Evolutionary conservation across 2,329 filamentous ascomycete genomes (phyloP).

Genomic region (Onygenales sp.): DNA sequence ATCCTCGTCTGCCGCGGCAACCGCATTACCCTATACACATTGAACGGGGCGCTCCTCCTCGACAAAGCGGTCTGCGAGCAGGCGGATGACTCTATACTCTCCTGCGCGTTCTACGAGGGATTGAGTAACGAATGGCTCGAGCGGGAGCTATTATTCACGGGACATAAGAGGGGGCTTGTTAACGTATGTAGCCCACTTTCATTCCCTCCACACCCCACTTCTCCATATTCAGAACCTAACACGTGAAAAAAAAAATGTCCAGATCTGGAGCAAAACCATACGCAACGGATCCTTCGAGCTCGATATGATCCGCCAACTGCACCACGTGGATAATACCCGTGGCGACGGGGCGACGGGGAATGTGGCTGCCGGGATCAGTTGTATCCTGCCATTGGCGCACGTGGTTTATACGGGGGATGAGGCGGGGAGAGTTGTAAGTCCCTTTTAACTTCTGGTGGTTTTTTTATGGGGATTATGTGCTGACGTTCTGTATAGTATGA

Average conservation of each 20-base stretch:
- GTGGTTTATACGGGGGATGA: conserved; percentile 92
- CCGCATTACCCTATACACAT: conserved; percentile 67
- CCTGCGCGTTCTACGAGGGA: conserved; percentile 89
- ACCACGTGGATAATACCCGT: conserved; percentile 63
- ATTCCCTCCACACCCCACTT: background rate
- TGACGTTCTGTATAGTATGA: conserved; percentile 36
- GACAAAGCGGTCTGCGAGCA: conserved; percentile 69
- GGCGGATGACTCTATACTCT: conserved; percentile 65
- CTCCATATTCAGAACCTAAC: background rate
- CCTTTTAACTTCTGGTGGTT: background rate
- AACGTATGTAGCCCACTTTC: conserved; percentile 42
- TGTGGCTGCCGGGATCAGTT: conserved; percentile 63
- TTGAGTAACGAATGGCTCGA: conserved; percentile 86
- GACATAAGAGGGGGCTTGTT: conserved; percentile 72
- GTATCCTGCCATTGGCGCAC: conserved; percentile 71
- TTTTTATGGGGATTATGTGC: too few species aligned
- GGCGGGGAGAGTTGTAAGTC: conserved; percentile 74
- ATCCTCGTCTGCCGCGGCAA: conserved; percentile 75
- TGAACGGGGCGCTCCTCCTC: conserved; percentile 77
- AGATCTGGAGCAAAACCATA: conserved; percentile 51
- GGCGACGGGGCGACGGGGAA: conserved; percentile 43
- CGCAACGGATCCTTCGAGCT: conserved; percentile 61
- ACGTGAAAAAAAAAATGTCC: background rate
- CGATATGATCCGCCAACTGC: conserved; percentile 68
- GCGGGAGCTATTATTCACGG: conserved; percentile 77